These are phyloP conservation scores for Bacidia rubella DNA, from an alignment of 495 filamentous ascomycete genomes.

Conservation along the genomic window DNA sequence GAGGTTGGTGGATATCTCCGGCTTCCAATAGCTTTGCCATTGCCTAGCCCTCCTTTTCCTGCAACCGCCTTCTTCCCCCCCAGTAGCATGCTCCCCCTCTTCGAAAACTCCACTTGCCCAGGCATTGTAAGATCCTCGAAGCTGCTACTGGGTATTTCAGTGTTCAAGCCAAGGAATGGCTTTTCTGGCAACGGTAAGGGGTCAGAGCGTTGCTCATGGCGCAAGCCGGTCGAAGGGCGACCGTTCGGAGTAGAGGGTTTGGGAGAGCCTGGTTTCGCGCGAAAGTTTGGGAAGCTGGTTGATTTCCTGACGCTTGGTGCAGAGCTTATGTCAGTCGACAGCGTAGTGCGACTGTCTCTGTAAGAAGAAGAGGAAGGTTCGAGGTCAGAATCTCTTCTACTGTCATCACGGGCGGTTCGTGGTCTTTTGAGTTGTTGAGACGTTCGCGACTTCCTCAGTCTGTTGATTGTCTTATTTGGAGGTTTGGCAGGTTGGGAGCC, in stretches of 20 bases:
- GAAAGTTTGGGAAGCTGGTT: slow-evolving; percentile 14
- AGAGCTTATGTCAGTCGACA: slow-evolving; percentile 28
- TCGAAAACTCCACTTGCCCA: slow-evolving; percentile 44
- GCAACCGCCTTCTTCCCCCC: slow-evolving; percentile 31
- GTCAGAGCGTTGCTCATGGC: slow-evolving; percentile 1
- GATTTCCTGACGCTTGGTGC: slow-evolving; percentile 11
- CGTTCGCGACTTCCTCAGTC: slow-evolving; percentile 15
- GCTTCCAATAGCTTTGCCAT: slow-evolving; percentile 12
- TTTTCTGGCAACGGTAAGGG: slow-evolving; percentile 15
- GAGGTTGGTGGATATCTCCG: slow-evolving; percentile 13
- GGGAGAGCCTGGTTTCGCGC: slow-evolving; percentile 15
- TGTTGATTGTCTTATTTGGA: slow-evolving; percentile 19
- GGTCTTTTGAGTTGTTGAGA: slow-evolving; percentile 8
- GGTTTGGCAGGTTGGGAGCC: slow-evolving; percentile 23
- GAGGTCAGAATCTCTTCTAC: slow-evolving; percentile 41
- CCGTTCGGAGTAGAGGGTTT: slow-evolving; percentile 13
- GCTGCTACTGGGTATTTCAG: slow-evolving; percentile 41
- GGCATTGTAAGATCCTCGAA: slow-evolving; percentile 37
- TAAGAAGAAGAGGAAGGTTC: slow-evolving; percentile 27
- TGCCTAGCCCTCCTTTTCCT: slow-evolving; percentile 14
- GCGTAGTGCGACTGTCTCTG: slow-evolving; percentile 32
- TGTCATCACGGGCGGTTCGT: slow-evolving; percentile 16
- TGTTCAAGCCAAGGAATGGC: slow-evolving; percentile 38
- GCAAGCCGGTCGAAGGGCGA: slow-evolving; percentile 2
- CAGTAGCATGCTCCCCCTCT: slow-evolving; percentile 35